Evolutionary conservation across 2,329 filamentous ascomycete species (phyloP), one percentile per base, ranked within the genome.

Genomic region (Phaeoacremonium minimum): DNA sequence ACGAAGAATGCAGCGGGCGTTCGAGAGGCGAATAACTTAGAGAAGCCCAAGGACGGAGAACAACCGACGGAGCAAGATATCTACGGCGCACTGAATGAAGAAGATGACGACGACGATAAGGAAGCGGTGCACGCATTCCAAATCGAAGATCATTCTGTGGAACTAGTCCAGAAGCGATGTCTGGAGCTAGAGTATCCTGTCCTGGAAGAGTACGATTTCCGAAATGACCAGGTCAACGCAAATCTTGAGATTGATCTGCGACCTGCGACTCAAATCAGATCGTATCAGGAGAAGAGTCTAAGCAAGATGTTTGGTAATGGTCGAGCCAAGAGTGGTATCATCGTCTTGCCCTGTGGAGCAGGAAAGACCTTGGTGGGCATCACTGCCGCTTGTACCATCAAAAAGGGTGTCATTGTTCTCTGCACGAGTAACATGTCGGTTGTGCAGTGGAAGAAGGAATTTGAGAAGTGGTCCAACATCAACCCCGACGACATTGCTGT

Each of bases 281-380:
- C 95, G 43, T 98, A 98, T 51, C 93, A 98, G 58, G 93, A 98
- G 61, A 95, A 96, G 66, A 95, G 89, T 47, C 70, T 98, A 8
- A 95, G 87, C 67, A 98, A 98, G 62, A 98, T 98, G 93, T 98
- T 98, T 58, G 91, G 93, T 55, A 98, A 98, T 55, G 91, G 91
- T 33, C 84, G 93, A 62, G 93, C 93, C 12, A 93, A 95, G 67
- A 96, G 89, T 60, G 93, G 93, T 39, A 94, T 98, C 48, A 98
- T 98, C 41, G 93, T 98, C 38, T 64, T 98, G 49, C 93, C 93
- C 14, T 98, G 93, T 58, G 93, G 93, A 48, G 93, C 93, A 14
- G 93, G 93, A 41, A 98, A 98, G 69, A 98, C 93, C 2, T 67
- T 98, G 28, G 93, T 98, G 13, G 93, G 93, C n/a, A 95, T 98